phyloP scores from a whole-genome alignment of 768 basidiomycete species.

The Pleurotus platypus region DNA sequence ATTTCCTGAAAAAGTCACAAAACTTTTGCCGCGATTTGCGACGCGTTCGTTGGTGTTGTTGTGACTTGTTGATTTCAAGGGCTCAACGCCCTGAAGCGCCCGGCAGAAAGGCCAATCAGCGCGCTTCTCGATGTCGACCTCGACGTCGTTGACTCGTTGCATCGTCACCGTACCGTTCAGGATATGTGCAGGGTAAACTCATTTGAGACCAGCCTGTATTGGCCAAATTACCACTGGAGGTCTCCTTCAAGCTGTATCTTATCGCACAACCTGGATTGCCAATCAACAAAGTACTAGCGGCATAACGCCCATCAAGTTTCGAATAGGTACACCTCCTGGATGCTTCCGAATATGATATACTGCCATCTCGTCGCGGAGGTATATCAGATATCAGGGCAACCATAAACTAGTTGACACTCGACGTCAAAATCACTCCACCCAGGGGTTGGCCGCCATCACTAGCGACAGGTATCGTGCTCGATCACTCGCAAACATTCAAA shows the following conservation, averaged over 20 bases:
- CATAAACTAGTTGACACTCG: too few relatives aligned
- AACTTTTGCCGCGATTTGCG: constrained; percentile 8
- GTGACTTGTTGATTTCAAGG: not conserved
- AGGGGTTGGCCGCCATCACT: too few relatives aligned
- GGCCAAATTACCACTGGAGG: too few relatives aligned
- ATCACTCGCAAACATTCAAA: constrained; percentile 1
- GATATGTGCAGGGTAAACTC: not conserved
- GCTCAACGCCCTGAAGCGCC: too few relatives aligned
- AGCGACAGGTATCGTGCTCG: too few relatives aligned
- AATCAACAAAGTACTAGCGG: not conserved
- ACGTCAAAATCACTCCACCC: too few relatives aligned
- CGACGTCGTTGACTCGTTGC: not conserved
- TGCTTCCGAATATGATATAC: constrained; percentile 5
- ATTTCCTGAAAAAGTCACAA: constrained; percentile 1
- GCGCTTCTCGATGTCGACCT: too few relatives aligned
- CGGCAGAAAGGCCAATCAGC: too few relatives aligned
- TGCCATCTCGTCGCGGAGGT: not conserved
- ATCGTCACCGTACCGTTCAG: not conserved
- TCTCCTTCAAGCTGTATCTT: too few relatives aligned
- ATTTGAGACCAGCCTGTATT: not conserved
- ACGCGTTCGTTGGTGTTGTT: constrained; percentile 9
- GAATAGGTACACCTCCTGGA: constrained; percentile 1
- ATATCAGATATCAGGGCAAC: not conserved
- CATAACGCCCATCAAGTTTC: constrained; percentile 1
- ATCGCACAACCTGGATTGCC: too few relatives aligned